A percentile compares a stretch with the other conserved stretches of the same genome.
These are phyloP conservation scores for Eucalyptus caleyi DNA, from an alignment of 345 rosid species.

Conservation along the genomic window DNA sequence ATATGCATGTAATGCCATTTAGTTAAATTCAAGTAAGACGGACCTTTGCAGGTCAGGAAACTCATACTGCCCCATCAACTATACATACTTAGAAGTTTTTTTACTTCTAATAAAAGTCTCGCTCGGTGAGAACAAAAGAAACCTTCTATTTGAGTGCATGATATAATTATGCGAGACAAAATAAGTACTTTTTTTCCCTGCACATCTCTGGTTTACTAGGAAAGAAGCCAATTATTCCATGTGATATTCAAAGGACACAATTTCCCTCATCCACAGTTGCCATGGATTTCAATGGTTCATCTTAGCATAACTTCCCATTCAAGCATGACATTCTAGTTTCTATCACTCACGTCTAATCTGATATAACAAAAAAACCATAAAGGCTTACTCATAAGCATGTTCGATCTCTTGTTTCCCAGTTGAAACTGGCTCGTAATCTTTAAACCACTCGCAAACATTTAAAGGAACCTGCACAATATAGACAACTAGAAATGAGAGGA, in stretches of 20 bases:
- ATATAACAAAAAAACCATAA: not conserved
- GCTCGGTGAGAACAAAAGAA: not conserved
- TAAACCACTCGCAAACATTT: conserved; percentile 87
- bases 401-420: conserved; percentile 91
- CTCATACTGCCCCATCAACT: not conserved
- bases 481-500: not conserved
- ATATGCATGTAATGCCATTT: not conserved
- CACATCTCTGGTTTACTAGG: not conserved
- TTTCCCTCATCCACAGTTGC: not conserved
- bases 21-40: not conserved
- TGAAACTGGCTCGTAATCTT: conserved; percentile 85
- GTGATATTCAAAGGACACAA: not conserved
- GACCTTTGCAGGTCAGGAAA: not conserved
- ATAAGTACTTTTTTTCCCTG: not conserved
- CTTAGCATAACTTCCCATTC: not conserved
- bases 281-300: not conserved
- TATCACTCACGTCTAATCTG: not conserved
- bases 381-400: conserved; percentile 88
- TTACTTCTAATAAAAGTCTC: not conserved
- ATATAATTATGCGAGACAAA: not conserved
- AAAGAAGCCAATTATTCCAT: not conserved
- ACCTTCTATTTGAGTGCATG: not conserved
- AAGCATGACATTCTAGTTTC: not conserved
- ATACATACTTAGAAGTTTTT: not conserved
- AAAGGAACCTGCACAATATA: conserved; percentile 54